phyloP scores from a whole-genome alignment of 1,284 basidiomycete genomes.

The Leccinum solheimii region DNA sequence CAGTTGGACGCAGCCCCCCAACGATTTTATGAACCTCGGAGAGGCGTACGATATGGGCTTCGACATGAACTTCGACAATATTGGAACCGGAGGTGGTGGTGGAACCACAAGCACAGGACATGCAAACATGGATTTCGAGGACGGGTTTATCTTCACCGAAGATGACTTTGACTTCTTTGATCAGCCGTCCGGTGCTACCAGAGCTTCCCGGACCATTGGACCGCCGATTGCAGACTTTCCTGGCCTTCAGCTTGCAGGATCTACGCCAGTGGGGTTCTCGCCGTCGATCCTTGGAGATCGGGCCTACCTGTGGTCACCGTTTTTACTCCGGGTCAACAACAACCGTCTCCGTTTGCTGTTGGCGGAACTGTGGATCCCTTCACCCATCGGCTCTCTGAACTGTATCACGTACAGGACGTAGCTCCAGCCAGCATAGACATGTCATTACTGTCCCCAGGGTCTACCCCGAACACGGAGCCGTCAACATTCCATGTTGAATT shows the following conservation, averaged over 20 bases:
- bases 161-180: constrained; percentile 82
- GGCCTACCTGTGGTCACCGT: constrained; percentile 31
- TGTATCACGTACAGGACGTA: constrained; percentile 21
- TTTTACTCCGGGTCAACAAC: constrained; percentile 24
- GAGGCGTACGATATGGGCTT: constrained; percentile 48
- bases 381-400: constrained; percentile 32
- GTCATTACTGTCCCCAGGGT: constrained; percentile 43
- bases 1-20: constrained; percentile 43
- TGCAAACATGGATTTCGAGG: constrained; percentile 54
- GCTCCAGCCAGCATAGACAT: constrained; percentile 34
- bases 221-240: constrained; percentile 20
- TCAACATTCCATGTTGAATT: constrained; percentile 55
- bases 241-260: constrained; percentile 28
- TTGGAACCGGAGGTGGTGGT: constrained; percentile 33
- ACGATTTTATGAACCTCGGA: constrained; percentile 46
- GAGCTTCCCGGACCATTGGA: constrained; percentile 14
- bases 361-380: constrained; percentile 31
- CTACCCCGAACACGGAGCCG: constrained; percentile 45
- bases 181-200: constrained; percentile 38
- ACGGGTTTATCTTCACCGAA: constrained; percentile 74
- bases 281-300: constrained; percentile 34
- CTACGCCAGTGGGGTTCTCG: constrained; percentile 34
- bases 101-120: constrained; percentile 30
- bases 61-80: constrained; percentile 45
- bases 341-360: constrained; percentile 34